Percentiles rank a stretch among this genome's conserved stretches.
These are phyloP conservation scores for Fusarium sp. DNA, from an alignment of 2,329 filamentous ascomycete genomes.

Conservation along the genomic window DNA sequence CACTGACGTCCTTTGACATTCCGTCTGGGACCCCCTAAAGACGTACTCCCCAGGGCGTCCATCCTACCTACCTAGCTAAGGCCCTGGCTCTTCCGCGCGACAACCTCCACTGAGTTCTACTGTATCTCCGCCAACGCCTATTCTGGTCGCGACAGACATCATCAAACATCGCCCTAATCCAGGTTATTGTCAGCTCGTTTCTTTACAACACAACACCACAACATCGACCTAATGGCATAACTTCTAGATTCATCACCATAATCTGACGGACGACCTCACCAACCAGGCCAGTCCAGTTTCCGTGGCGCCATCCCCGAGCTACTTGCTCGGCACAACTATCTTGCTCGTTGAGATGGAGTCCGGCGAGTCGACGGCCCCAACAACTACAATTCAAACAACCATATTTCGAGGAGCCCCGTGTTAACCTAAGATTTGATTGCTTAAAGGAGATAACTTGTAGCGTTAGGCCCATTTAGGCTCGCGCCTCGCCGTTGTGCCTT, in stretches of 20 bases:
- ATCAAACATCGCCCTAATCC: constrained; percentile 33
- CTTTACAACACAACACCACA: constrained; percentile 14
- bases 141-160: constrained; percentile 43
- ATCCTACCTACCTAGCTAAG: constrained; percentile 42
- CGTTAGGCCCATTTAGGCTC: constrained; percentile 32
- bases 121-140: constrained; percentile 40
- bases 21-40: constrained; percentile 28
- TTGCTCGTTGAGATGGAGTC: constrained; percentile 58
- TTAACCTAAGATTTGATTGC: constrained; percentile 20
- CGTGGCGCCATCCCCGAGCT: constrained; percentile 44
- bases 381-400: constrained; percentile 38
- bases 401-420: constrained; percentile 35
- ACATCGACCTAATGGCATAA: constrained; percentile 32
- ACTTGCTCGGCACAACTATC: constrained; percentile 42
- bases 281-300: constrained; percentile 25
- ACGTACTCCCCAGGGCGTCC: constrained; percentile 19
- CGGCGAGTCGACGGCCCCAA: constrained; percentile 46
- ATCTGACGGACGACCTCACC: constrained; percentile 12
- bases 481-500: constrained; percentile 40
- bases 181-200: constrained; percentile 19
- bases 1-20: constrained; percentile 35
- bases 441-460: constrained; percentile 15
- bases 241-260: neutral
- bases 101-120: constrained; percentile 48
- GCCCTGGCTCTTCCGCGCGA: constrained; percentile 45